Evolutionary conservation across 371 early-diverging fungal genomes (phyloP).

Genomic region (Mortierella polycephala): DNA sequence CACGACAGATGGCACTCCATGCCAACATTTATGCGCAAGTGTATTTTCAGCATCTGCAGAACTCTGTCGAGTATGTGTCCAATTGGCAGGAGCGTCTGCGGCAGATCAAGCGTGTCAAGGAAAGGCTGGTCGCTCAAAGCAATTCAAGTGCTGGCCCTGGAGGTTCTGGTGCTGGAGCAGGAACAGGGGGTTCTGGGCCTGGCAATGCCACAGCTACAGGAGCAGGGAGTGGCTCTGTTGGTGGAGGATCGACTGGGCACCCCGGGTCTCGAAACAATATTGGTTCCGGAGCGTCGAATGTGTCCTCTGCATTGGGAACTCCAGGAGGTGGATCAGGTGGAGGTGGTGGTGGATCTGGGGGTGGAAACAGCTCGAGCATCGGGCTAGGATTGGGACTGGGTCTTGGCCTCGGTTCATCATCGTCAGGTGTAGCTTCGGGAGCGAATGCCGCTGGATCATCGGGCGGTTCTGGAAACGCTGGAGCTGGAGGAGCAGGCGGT

Average conservation of each 20-base stretch:
- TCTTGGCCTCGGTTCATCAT: conserved; percentile 25
- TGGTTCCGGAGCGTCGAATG: background rate
- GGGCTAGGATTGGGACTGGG: conserved; percentile 45
- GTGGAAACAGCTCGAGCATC: conserved; percentile 26
- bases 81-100: conserved; percentile 89
- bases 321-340: conserved; percentile 3
- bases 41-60: conserved; percentile 63
- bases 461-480: background rate
- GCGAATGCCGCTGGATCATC: background rate
- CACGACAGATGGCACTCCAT: conserved; percentile 88
- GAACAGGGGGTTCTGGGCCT: conserved; percentile 8
- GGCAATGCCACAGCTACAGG: background rate
- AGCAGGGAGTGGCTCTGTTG: background rate
- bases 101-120: conserved; percentile 84
- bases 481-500: conserved; percentile 4
- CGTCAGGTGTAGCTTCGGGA: conserved; percentile 11
- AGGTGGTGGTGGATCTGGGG: conserved; percentile 9
- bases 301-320: background rate
- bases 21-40: conserved; percentile 93
- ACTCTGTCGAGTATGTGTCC: conserved; percentile 77
- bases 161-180: conserved; percentile 12
- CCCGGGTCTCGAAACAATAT: no score
- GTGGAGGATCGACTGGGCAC: conserved; percentile 4
- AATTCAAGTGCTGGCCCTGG: conserved; percentile 4
- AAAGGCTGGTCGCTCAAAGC: conserved; percentile 45